Percentiles rank a stretch among this genome's conserved stretches.
Conservation (phyloP, 352 stramenopile species). For the Phytophthora niederhauseri region DNA sequence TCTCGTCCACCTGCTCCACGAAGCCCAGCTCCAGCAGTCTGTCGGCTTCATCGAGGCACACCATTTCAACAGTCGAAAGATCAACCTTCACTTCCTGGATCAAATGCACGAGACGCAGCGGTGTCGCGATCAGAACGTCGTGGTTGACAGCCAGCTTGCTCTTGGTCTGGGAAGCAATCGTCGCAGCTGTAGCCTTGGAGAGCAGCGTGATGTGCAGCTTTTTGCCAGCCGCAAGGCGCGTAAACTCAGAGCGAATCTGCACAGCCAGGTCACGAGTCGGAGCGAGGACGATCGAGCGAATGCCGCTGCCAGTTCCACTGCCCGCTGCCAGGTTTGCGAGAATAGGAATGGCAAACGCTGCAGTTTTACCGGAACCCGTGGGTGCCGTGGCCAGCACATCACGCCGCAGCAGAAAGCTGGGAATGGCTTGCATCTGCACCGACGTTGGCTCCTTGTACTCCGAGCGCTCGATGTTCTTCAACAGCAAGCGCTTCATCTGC, state of each 20-base stretch:
- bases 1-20: slow-evolving; percentile 97
- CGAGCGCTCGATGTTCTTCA: slow-evolving; percentile 86
- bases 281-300: slow-evolving; percentile 95
- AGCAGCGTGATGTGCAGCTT: slow-evolving; percentile 92
- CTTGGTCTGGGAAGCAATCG: slow-evolving; percentile 74
- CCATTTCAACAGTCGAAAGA: slow-evolving; percentile 87
- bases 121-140: slow-evolving; percentile 97
- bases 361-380: slow-evolving; percentile 98
- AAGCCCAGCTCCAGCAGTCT: slow-evolving; percentile 98
- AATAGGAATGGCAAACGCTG: slow-evolving; percentile 97
- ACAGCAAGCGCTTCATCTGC: slow-evolving; percentile 65
- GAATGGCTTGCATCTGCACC: slow-evolving; percentile 99
- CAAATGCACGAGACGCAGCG: slow-evolving; percentile 94
- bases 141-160: slow-evolving; percentile 85
- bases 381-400: slow-evolving; percentile 97
- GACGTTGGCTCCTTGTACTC: slow-evolving; percentile 99
- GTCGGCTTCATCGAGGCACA: slow-evolving; percentile 99
- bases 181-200: slow-evolving; percentile 92
- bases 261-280: slow-evolving; percentile 97
- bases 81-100: slow-evolving; percentile 89
- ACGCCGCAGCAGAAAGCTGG: slow-evolving; percentile 83
- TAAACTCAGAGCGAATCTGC: slow-evolving; percentile 97
- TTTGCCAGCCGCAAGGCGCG: slow-evolving; percentile 85
- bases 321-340: slow-evolving; percentile 72
- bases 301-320: slow-evolving; percentile 49